A percentile compares a stretch with the other conserved stretches of the same genome.
phyloP scores from a whole-genome alignment of 2,329 filamentous ascomycete species.

The Pezicula radicicola region DNA sequence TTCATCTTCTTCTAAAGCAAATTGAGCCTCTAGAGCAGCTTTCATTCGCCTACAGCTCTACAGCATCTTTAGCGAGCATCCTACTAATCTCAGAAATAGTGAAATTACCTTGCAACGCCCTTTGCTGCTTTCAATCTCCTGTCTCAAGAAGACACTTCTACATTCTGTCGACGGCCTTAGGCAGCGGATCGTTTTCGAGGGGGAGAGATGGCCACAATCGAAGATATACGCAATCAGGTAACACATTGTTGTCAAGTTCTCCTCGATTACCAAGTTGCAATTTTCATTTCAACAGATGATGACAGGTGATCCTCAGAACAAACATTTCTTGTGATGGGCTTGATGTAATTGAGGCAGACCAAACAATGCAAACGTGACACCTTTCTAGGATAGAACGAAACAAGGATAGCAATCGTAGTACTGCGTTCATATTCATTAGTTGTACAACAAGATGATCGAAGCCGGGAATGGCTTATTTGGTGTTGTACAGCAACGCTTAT shows the following conservation, averaged over 20 bases:
- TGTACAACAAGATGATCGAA: no score
- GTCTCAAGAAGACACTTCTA: constrained; percentile 19
- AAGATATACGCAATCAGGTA: constrained; percentile 24
- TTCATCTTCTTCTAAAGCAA: constrained; percentile 12
- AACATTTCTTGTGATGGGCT: no score
- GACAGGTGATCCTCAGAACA: background rate
- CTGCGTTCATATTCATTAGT: no score
- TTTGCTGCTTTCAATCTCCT: constrained; percentile 17
- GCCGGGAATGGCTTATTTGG: no score
- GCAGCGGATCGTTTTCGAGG: constrained; percentile 15
- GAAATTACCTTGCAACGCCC: constrained; percentile 17
- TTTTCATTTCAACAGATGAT: background rate
- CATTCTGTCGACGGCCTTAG: constrained; percentile 14
- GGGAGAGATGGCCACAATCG: constrained; percentile 20
- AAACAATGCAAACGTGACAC: no score
- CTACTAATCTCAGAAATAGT: no score
- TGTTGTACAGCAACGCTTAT: no score
- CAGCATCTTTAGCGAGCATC: constrained; percentile 2
- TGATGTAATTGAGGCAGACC: no score
- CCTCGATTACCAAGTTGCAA: background rate
- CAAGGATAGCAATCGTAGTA: no score
- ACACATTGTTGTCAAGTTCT: constrained; percentile 16
- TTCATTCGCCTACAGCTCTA: constrained; percentile 15
- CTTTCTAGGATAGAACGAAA: no score
- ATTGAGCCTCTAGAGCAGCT: constrained; percentile 1